Conservation (phyloP, 768 basidiomycete species). For the Tephrocybe sp. region DNA sequence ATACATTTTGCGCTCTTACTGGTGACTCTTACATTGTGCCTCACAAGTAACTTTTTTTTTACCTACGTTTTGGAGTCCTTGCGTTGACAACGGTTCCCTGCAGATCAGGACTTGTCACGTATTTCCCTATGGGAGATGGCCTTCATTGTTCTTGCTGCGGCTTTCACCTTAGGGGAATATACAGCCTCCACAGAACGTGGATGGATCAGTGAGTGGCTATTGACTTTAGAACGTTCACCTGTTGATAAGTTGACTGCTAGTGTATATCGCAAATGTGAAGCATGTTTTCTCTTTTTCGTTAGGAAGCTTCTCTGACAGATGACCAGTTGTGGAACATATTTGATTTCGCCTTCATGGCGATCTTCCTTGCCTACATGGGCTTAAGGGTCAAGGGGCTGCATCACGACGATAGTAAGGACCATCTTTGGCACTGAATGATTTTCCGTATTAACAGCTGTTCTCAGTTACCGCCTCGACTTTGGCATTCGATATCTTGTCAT, state of each 20-base stretch:
- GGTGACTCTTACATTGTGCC: conserved; percentile 67
- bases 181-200: conserved; percentile 85
- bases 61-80: not conserved
- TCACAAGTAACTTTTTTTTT: conserved; percentile 55
- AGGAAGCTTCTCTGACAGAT: not conserved
- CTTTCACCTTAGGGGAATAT: conserved; percentile 85
- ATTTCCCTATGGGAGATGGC: conserved; percentile 63
- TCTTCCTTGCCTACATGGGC: conserved; percentile 66
- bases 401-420: conserved; percentile 43
- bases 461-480: conserved; percentile 51
- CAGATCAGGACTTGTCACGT: conserved; percentile 54
- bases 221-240: not conserved
- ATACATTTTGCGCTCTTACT: conserved; percentile 70
- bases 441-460: not conserved
- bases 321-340: conserved; percentile 88
- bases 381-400: conserved; percentile 65
- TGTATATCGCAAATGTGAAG: conserved; percentile 80
- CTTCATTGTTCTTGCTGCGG: conserved; percentile 74
- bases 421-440: not conserved
- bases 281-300: not conserved
- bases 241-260: conserved; percentile 25
- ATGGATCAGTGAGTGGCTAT: conserved; percentile 64
- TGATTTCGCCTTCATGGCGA: conserved; percentile 68
- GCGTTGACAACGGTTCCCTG: not conserved
- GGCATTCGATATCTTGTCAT: conserved; percentile 82